Percentiles rank a stretch among this genome's conserved stretches.
Evolutionary conservation across 1,284 basidiomycete genomes (phyloP).

Genomic region (Ustilago loliicola): DNA sequence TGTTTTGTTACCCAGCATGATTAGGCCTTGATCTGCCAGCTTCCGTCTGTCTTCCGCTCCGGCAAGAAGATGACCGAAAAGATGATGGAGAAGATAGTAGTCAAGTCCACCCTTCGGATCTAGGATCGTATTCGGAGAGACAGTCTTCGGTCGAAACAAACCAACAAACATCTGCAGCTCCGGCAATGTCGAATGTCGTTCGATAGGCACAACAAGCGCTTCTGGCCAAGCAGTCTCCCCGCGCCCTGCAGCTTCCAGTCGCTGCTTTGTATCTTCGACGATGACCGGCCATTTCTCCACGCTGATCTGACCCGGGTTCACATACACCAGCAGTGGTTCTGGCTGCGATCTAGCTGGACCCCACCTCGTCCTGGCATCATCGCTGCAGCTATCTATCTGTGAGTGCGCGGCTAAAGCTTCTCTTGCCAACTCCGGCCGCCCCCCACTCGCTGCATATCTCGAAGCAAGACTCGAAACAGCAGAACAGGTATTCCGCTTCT

Average conservation of each 20-base stretch:
- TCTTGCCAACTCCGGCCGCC: conserved; percentile 11
- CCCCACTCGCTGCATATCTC: conserved; percentile 8
- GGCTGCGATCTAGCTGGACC: conserved; percentile 30
- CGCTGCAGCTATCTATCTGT: conserved; percentile 33
- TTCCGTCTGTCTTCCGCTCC: conserved; percentile 25
- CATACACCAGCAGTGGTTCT: conserved; percentile 40
- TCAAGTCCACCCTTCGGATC: conserved; percentile 45
- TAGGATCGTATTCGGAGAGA: conserved; percentile 51
- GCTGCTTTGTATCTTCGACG: conserved; percentile 73
- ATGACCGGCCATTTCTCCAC: conserved; percentile 77
- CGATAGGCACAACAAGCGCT: conserved; percentile 74
- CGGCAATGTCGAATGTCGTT: conserved; percentile 85
- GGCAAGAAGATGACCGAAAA: conserved; percentile 43
- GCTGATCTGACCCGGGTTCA: conserved; percentile 67
- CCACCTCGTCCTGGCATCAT: conserved; percentile 29
- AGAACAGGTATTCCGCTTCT: conserved; percentile 80
- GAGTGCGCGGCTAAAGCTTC: conserved; percentile 37
- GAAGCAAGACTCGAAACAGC: conserved; percentile 25
- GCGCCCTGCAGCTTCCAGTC: conserved; percentile 68
- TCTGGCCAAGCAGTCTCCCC: conserved; percentile 46
- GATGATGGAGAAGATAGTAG: conserved; percentile 50
- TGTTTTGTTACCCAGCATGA: conserved; percentile 38
- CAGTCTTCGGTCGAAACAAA: conserved; percentile 74
- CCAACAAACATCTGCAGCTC: conserved; percentile 84
- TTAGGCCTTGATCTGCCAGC: conserved; percentile 36